Conservation (phyloP, 192 early-diverging fungal genomes). For the Linnemannia zychae region DNA sequence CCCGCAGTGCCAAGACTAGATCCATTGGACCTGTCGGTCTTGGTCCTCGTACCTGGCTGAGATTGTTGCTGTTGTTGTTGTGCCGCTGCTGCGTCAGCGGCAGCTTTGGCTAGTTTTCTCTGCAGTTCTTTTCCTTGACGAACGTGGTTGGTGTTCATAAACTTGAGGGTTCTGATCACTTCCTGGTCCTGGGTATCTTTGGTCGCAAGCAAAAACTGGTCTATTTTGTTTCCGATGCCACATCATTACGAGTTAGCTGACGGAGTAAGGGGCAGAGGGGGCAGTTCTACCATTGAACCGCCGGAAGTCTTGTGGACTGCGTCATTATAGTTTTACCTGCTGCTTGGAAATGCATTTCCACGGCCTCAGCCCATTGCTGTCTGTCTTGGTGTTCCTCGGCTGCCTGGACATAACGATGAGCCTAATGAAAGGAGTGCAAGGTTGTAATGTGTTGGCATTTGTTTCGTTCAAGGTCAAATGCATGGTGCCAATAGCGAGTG, state of each 20-base stretch:
- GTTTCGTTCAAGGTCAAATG: no score
- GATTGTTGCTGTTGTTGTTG: constrained; percentile 1
- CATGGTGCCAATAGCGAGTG: background rate
- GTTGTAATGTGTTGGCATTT: background rate
- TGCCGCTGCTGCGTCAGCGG: constrained; percentile 23
- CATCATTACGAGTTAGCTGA: no score
- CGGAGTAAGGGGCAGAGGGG: background rate
- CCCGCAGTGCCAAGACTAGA: background rate
- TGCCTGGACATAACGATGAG: constrained; percentile 72
- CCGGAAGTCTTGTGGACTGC: no score
- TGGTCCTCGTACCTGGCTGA: background rate
- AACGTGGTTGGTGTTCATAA: constrained; percentile 78
- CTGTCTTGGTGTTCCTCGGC: constrained; percentile 74
- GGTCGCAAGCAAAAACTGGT: constrained; percentile 47
- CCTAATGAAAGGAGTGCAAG: constrained; percentile 52
- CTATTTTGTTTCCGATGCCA: background rate
- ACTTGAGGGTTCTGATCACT: constrained; percentile 72
- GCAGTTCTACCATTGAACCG: no score
- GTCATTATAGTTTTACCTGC: no score
- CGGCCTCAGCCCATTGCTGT: constrained; percentile 70
- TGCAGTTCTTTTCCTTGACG: constrained; percentile 75
- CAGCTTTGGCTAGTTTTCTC: constrained; percentile 58
- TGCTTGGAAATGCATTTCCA: constrained; percentile 75
- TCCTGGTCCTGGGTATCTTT: constrained; percentile 52
- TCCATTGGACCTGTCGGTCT: constrained; percentile 9